phyloP scores from a whole-genome alignment of 768 basidiomycete genomes.

The Pisolithus microcarpus region DNA sequence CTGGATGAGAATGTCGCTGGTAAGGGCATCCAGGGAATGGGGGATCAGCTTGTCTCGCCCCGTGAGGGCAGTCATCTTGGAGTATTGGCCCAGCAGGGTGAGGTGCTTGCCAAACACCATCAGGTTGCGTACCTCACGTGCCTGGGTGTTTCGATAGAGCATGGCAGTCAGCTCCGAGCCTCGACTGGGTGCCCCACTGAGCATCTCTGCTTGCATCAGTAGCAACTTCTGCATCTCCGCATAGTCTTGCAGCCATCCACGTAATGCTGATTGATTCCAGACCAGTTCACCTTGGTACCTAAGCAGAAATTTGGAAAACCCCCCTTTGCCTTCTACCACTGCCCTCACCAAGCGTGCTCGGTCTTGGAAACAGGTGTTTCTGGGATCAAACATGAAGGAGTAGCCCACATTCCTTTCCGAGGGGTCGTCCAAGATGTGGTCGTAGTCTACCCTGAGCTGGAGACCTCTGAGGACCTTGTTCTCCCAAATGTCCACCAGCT shows the following conservation, averaged over 20 bases:
- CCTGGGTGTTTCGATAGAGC: not conserved
- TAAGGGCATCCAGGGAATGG: constrained; percentile 18
- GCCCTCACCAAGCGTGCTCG: not conserved
- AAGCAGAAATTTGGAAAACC: not conserved
- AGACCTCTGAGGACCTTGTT: not conserved
- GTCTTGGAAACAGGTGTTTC: constrained; percentile 1
- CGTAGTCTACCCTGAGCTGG: not conserved
- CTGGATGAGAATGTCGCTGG: constrained; percentile 21
- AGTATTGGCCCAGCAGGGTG: not conserved
- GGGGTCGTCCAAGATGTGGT: not conserved
- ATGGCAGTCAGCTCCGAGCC: not conserved
- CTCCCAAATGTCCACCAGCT: not conserved
- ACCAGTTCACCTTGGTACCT: not conserved
- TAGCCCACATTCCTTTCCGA: not conserved
- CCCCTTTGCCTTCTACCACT: not conserved
- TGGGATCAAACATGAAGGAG: not conserved
- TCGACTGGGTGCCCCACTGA: not conserved
- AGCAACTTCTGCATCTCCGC: not conserved
- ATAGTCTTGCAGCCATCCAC: not conserved
- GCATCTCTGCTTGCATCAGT: not conserved
- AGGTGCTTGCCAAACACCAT: not conserved
- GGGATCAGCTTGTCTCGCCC: constrained; percentile 21
- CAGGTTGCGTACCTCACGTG: not conserved
- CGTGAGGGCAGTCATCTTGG: not conserved
- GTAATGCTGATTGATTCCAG: not conserved